Conservation (phyloP, 1,284 basidiomycete species). For the Garcileccinum viscosum region DNA sequence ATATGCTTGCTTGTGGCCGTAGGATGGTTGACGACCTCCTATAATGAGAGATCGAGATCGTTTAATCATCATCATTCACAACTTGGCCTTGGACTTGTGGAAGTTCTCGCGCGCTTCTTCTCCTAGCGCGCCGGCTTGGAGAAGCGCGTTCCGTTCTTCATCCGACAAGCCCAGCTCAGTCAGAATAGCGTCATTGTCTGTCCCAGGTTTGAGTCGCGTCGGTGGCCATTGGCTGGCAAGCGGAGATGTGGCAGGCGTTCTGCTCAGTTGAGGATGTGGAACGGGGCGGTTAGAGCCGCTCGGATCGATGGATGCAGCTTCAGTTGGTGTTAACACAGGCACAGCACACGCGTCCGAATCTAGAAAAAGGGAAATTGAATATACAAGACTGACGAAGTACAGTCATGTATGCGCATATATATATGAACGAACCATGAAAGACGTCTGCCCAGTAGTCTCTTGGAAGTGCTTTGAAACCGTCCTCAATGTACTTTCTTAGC, state of each 20-base stretch:
- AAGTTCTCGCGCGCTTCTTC: constrained; percentile 27
- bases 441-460: constrained; percentile 74
- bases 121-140: constrained; percentile 51
- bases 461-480: constrained; percentile 66
- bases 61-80: constrained; percentile 17
- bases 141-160: constrained; percentile 45
- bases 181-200: constrained; percentile 60
- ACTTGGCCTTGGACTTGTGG: constrained; percentile 19
- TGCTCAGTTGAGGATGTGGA: constrained; percentile 56
- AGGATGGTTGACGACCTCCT: background rate
- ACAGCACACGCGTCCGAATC: constrained; percentile 80
- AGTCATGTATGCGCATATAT: background rate
- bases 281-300: constrained; percentile 46
- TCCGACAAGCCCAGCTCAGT: constrained; percentile 51
- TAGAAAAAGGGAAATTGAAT: constrained; percentile 28
- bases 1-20: background rate
- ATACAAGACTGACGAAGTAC: background rate
- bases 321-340: constrained; percentile 72
- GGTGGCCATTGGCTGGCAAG: constrained; percentile 2
- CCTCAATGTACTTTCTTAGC: constrained; percentile 61
- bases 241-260: constrained; percentile 33
- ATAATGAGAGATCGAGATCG: background rate
- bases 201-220: constrained; percentile 49
- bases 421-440: constrained; percentile 60
- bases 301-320: constrained; percentile 56